Base-by-base conservation (phyloP, 1,139 yeast genomes). In the Wickerhamiella infanticola region DNA sequence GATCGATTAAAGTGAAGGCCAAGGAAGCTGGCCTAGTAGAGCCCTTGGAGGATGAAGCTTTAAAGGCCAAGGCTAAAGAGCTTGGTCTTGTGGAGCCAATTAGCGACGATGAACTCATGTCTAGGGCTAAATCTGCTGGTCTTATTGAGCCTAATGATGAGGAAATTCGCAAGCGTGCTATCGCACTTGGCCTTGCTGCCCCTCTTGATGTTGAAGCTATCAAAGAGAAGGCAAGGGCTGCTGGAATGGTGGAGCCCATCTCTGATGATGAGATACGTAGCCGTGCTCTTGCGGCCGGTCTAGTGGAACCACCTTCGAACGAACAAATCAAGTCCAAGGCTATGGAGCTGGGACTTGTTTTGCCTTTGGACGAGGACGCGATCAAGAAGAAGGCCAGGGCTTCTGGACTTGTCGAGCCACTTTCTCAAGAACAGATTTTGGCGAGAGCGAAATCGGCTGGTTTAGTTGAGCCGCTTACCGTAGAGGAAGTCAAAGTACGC, bases 1-100 rank as follows among this genome's bases (percentile, higher is more conserved):
- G 48, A 18, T 23, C 50, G 13, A 36, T 60, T 29, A 37, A 50
- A 8, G 50, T 47, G 4, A 51, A 53, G 37, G 62, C 65, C n/a
- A 46, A 44, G 41, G 44, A 38, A 0, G 59, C 58, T 25, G 65
- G 60, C 37, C 54, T 58, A 36, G 57, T 55, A 9, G 54, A 40
- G 26, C 45, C 49, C 3, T 39, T 40, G 23, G 39, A 37, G 9
- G 50, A 48, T 13, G 46, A 31, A 2, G 51, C 51, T 8, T 42
- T 52, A 37, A 24, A 23, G 25, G 37, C 9, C 3, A 36, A 39
- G 24, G 54, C 49, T 1, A 27, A 27, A 24, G 9, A 18, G 5
- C 41, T 45, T 3, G 54, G 54, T 6, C 41, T 51, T 9, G 45
- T 43, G 3, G 48, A 42, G 36, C 48, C 52, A 1, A 39, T 33